Percentiles rank a stretch among this genome's conserved stretches.
Conservation (phyloP, 768 basidiomycete genomes). For the Boletus speciosus region DNA sequence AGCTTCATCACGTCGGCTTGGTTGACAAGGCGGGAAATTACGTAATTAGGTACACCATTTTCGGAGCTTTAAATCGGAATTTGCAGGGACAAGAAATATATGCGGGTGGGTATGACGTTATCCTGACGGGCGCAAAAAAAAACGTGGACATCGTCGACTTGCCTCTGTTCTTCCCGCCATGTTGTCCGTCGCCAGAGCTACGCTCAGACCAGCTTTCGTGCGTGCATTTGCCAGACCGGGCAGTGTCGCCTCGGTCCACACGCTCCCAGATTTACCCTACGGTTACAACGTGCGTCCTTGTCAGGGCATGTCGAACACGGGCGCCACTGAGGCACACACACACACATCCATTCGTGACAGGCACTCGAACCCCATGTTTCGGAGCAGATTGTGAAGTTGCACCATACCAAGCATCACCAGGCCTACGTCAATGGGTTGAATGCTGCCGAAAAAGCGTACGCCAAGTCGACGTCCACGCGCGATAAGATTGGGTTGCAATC, state of each 20-base stretch:
- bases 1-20: too few relatives aligned
- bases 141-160: neutral
- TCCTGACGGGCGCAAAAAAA: neutral
- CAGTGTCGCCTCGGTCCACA: conserved; percentile 52
- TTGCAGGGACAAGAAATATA: neutral
- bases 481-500: conserved; percentile 82
- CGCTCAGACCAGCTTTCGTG: conserved; percentile 41
- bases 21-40: neutral
- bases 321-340: neutral
- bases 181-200: conserved; percentile 46
- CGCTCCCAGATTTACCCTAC: conserved; percentile 78
- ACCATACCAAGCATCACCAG: conserved; percentile 90
- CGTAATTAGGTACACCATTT: neutral
- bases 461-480: conserved; percentile 59
- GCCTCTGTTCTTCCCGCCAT: conserved; percentile 26
- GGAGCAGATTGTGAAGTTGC: conserved; percentile 88
- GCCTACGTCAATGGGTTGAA: conserved; percentile 95
- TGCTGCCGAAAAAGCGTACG: conserved; percentile 83
- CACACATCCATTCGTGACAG: conserved; percentile 30
- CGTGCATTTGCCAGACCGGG: conserved; percentile 45
- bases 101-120: conserved; percentile 12
- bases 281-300: conserved; percentile 61
- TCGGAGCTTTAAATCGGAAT: conserved; percentile 2
- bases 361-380: conserved; percentile 93
- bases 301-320: neutral